Conservation (phyloP, 768 basidiomycete genomes). For the Russula sp. region DNA sequence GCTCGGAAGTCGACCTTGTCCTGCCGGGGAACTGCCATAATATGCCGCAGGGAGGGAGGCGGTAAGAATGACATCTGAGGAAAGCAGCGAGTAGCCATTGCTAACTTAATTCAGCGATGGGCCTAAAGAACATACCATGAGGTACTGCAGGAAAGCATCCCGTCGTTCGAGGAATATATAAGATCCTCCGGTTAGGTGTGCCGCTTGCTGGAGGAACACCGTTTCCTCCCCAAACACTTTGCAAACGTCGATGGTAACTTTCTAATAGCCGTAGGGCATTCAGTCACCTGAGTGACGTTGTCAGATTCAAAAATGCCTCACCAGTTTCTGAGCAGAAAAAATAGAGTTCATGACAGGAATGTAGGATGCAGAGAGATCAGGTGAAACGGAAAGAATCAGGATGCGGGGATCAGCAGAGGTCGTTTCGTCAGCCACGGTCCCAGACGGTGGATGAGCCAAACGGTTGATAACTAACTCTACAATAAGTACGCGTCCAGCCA, state of each 20-base stretch:
- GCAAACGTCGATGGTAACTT: slow-evolving; percentile 94
- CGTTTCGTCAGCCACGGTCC: slow-evolving; percentile 31
- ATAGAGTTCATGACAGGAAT: slow-evolving; percentile 99
- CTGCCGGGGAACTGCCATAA: slow-evolving; percentile 82
- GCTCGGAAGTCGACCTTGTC: slow-evolving; percentile 96
- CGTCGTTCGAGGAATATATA: slow-evolving; percentile 81
- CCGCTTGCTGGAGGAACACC: slow-evolving; percentile 95
- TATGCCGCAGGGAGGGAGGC: slow-evolving; percentile 62
- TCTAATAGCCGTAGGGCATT: slow-evolving; percentile 41
- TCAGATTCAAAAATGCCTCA: slow-evolving; percentile 33
- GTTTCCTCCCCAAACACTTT: slow-evolving; percentile 86
- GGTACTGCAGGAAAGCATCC: slow-evolving; percentile 86
- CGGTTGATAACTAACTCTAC: slow-evolving; percentile 63
- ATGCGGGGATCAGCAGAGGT: slow-evolving; percentile 50
- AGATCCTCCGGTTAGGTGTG: slow-evolving; percentile 90
- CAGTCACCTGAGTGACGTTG: neutral
- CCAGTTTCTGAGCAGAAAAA: slow-evolving; percentile 97
- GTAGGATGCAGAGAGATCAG: slow-evolving; percentile 84
- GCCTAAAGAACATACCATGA: slow-evolving; percentile 49
- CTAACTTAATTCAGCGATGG: slow-evolving; percentile 1
- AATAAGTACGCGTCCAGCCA: neutral
- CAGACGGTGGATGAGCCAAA: slow-evolving; percentile 35
- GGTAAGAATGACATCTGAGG: slow-evolving; percentile 85
- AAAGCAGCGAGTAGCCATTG: slow-evolving; percentile 11
- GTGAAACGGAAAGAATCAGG: slow-evolving; percentile 84